phyloP scores from a whole-genome alignment of 2,329 filamentous ascomycete species.

The Mariannaea sp. region DNA sequence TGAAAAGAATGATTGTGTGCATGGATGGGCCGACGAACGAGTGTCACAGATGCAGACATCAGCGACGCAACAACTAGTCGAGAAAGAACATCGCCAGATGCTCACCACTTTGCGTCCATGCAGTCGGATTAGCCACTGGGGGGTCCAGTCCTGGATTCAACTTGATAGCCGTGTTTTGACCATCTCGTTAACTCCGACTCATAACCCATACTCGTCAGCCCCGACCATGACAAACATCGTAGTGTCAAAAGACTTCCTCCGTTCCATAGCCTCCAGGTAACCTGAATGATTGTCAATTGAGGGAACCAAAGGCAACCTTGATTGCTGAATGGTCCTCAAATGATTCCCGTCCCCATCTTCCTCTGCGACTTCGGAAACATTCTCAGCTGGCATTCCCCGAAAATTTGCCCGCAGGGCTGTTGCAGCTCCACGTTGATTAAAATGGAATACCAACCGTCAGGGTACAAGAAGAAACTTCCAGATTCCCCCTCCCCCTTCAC shows the following conservation, averaged over 20 bases:
- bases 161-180: not conserved
- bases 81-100: conserved; percentile 13
- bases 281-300: conserved; percentile 10
- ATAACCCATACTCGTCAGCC: not conserved
- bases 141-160: not conserved
- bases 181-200: not conserved
- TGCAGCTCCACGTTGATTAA: not conserved
- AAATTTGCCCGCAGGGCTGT: not conserved
- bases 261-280: conserved; percentile 7
- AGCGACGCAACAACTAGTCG: conserved; percentile 1
- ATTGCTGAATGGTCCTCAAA: conserved; percentile 13
- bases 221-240: not conserved
- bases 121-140: not conserved
- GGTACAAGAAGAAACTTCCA: conserved; percentile 14
- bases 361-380: conserved; percentile 1
- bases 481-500: conserved; percentile 7
- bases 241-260: not conserved
- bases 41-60: too few species aligned
- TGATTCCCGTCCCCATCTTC: conserved; percentile 2
- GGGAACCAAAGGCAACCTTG: conserved; percentile 22
- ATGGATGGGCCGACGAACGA: conserved; percentile 13
- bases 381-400: conserved; percentile 3
- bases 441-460: not conserved
- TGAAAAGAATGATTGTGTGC: conserved; percentile 27
- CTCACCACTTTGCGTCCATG: conserved; percentile 8